A percentile compares a stretch with the other conserved stretches of the same genome.
These are phyloP conservation scores for Podospora conica DNA, from an alignment of 495 filamentous ascomycete species.

Conservation along the genomic window DNA sequence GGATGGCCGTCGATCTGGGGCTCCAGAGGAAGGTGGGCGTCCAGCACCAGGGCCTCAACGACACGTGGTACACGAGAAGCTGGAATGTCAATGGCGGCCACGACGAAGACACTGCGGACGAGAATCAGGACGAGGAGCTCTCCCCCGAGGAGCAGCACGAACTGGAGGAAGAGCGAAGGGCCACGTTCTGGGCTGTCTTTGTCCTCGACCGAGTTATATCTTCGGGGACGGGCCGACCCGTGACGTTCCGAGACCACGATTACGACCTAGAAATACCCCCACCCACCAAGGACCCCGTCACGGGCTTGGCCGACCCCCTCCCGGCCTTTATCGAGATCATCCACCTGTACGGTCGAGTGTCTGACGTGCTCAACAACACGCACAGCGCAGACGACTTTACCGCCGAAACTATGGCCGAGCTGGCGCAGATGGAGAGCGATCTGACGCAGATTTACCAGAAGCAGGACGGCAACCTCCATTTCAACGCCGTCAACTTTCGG, in stretches of 20 bases:
- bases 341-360: conserved; percentile 74
- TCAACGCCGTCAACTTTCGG: conserved; percentile 73
- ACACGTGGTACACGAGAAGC: conserved; percentile 40
- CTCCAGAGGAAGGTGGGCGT: conserved; percentile 72
- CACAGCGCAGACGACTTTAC: conserved; percentile 68
- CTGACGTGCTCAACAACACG: conserved; percentile 78
- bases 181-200: conserved; percentile 83
- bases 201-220: conserved; percentile 81
- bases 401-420: conserved; percentile 58
- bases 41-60: conserved; percentile 57
- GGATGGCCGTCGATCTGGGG: conserved; percentile 80
- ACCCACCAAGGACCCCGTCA: conserved; percentile 51
- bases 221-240: conserved; percentile 72
- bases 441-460: conserved; percentile 73
- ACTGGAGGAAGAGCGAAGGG: conserved; percentile 64
- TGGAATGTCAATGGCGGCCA: conserved; percentile 31
- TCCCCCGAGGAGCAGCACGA: conserved; percentile 52
- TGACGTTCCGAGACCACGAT: conserved; percentile 73
- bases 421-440: conserved; percentile 68
- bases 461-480: conserved; percentile 63
- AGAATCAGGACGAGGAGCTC: conserved; percentile 37
- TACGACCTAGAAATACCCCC: conserved; percentile 69
- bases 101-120: conserved; percentile 23
- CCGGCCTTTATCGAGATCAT: conserved; percentile 75
- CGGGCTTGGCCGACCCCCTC: conserved; percentile 68